phyloP scores from a whole-genome alignment of 2,329 filamentous ascomycete species.

The Bisporella sp. region DNA sequence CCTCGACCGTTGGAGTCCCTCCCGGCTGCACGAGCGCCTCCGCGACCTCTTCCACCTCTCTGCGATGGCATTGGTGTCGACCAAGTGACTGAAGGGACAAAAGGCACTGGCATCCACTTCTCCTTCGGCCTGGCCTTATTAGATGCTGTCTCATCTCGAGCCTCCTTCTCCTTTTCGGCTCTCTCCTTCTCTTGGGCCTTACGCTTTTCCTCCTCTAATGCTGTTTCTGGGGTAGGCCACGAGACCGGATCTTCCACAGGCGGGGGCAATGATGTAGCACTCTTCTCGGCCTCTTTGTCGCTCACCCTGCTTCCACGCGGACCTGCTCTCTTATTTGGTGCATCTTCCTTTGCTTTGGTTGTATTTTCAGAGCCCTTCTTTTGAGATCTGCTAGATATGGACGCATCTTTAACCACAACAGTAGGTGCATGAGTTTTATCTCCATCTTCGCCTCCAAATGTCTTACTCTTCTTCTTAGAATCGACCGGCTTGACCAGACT shows the following conservation, averaged over 20 bases:
- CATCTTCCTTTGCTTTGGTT: slow-evolving; percentile 23
- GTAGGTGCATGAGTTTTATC: slow-evolving; percentile 28
- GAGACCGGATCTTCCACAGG: slow-evolving; percentile 68
- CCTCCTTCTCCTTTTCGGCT: slow-evolving; percentile 58
- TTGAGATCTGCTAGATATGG: slow-evolving; percentile 29
- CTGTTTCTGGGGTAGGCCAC: slow-evolving; percentile 87
- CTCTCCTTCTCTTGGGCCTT: slow-evolving; percentile 62
- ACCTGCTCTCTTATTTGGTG: slow-evolving; percentile 21
- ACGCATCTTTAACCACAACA: slow-evolving; percentile 26
- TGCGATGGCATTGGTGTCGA: slow-evolving; percentile 70
- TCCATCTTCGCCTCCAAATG: slow-evolving; percentile 28
- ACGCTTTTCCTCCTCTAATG: slow-evolving; percentile 68
- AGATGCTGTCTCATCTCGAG: slow-evolving; percentile 45
- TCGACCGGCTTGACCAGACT: slow-evolving; percentile 26
- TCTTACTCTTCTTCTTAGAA: slow-evolving; percentile 34
- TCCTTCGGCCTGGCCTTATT: slow-evolving; percentile 61
- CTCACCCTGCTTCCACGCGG: slow-evolving; percentile 21
- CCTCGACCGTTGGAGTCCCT: slow-evolving; percentile 32
- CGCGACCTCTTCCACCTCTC: slow-evolving; percentile 45
- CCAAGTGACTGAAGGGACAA: slow-evolving; percentile 79
- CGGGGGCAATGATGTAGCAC: slow-evolving; percentile 41
- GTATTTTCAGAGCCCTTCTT: slow-evolving; percentile 33
- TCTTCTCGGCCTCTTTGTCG: slow-evolving; percentile 27
- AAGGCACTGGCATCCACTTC: slow-evolving; percentile 79
- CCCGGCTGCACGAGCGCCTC: slow-evolving; percentile 31